Percentiles rank a stretch among this genome's conserved stretches.
These are phyloP conservation scores for Agaricus blazei DNA, from an alignment of 768 basidiomycete genomes.

Conservation along the genomic window DNA sequence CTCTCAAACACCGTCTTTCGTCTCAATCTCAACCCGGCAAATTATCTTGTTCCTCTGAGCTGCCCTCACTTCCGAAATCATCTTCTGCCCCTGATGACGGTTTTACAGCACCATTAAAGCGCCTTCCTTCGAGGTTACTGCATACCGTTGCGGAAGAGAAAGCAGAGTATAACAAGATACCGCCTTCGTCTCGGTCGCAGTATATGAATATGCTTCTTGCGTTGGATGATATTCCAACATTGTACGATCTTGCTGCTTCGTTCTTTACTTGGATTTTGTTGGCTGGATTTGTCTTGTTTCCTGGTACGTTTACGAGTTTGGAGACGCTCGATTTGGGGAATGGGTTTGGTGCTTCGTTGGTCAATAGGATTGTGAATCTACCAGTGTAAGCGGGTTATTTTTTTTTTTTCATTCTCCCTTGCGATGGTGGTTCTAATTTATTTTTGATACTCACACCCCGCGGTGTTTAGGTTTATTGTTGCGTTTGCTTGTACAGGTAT, in stretches of 20 bases:
- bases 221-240: constrained; percentile 46
- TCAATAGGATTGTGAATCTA: constrained; percentile 34
- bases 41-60: neutral
- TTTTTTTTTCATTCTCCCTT: neutral
- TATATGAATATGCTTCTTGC: constrained; percentile 63
- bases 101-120: neutral
- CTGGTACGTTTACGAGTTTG: constrained; percentile 54
- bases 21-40: neutral
- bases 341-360: constrained; percentile 25
- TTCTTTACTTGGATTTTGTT: constrained; percentile 63
- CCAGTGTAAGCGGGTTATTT: constrained; percentile 34
- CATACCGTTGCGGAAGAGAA: constrained; percentile 3
- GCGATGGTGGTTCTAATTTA: neutral
- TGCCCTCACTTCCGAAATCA: neutral
- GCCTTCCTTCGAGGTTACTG: neutral
- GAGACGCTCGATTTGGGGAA: constrained; percentile 23
- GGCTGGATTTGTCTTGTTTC: constrained; percentile 59
- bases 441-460: neutral
- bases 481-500: constrained; percentile 53
- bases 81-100: neutral
- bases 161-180: constrained; percentile 7
- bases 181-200: constrained; percentile 21
- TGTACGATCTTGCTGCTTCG: constrained; percentile 44
- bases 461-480: constrained; percentile 51
- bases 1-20: no score